A percentile compares a stretch with the other conserved stretches of the same genome.
Evolutionary conservation across 306 rosid genomes (phyloP).

Genomic region (Dalbergia oliveri): DNA sequence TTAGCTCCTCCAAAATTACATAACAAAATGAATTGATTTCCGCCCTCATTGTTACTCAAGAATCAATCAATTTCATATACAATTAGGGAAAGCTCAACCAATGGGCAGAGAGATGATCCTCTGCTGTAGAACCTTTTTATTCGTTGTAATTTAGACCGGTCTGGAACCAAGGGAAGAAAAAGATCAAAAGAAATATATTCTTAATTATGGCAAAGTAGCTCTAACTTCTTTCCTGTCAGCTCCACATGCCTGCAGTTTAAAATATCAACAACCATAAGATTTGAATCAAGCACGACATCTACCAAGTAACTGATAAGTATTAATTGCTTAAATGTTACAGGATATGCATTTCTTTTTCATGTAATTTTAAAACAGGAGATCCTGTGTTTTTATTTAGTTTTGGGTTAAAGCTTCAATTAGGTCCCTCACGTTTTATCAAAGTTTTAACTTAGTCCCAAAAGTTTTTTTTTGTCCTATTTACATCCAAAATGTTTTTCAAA

Average conservation of each 20-base stretch:
- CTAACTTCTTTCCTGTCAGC: constrained; percentile 79
- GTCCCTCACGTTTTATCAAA: too few relatives aligned
- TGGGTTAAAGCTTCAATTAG: too few relatives aligned
- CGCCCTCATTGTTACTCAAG: constrained; percentile 45
- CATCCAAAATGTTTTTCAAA: too few relatives aligned
- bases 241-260: constrained; percentile 69
- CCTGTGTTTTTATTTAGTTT: not conserved
- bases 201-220: constrained; percentile 60
- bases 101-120: constrained; percentile 46
- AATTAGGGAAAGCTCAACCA: constrained; percentile 40
- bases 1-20: constrained; percentile 48
- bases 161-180: not conserved
- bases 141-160: constrained; percentile 33
- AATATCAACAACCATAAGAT: constrained; percentile 5
- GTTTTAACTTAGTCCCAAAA: too few relatives aligned
- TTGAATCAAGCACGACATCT: constrained; percentile 22
- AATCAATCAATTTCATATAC: constrained; percentile 66
- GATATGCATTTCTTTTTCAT: constrained; percentile 4
- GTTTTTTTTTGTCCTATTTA: too few relatives aligned
- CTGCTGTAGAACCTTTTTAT: constrained; percentile 50
- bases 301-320: not conserved
- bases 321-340: constrained; percentile 6
- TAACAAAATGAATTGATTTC: constrained; percentile 43
- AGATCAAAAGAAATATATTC: constrained; percentile 8
- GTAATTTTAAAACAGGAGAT: not conserved